Base-by-base conservation (phyloP, 129 eudicot genomes). In the Flaveria robusta region DNA sequence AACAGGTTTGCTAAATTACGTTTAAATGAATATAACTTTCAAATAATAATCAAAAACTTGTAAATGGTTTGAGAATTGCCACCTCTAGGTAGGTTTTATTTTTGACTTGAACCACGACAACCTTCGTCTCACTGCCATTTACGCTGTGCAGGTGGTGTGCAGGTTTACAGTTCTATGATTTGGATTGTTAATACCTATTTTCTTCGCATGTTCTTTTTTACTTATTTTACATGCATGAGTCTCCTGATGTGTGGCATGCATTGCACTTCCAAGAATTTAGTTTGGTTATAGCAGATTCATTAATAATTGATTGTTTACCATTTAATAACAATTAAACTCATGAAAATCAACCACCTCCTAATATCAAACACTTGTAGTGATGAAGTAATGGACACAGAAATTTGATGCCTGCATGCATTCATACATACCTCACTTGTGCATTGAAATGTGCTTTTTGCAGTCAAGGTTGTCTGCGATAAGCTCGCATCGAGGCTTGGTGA, bases 101-200 rank as follows among this genome's bases (percentile, higher is more conserved):
- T 56, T 52, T 54, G 68, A 37, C 77, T 37, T 52, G 42, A 71
- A 66, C 79, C 77, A 64, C 22, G 1, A 39, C 15, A 12, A 19
- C 66, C 66, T 42, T 9, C 56, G 77, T 75, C 97, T 88, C 84
- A 86, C 85, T 72, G 91, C 88, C 84, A 86, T 85, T 88, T 88
- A 84, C 87, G 82, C 86, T 86, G 84, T 88, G 95, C 95, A 88
- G 95, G 93, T 83, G 91, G 91, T 86, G 96, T 84, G 85, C 94
- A 88, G 91, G 88, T 91, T 87, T 81, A 69, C 88, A 84, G 65
- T 84, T 84, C 76, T 81, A 74, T 77, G 77, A 83, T 83, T 77
- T 75, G 88, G 86, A 72, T 59, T 76, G 52, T 81, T 72, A 81
- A 75, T 20, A 59, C 60, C 60, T 62, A 63, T 18, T 24, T 27